Conservation (phyloP, 768 basidiomycete genomes). For the Wakefieldia striispora region DNA sequence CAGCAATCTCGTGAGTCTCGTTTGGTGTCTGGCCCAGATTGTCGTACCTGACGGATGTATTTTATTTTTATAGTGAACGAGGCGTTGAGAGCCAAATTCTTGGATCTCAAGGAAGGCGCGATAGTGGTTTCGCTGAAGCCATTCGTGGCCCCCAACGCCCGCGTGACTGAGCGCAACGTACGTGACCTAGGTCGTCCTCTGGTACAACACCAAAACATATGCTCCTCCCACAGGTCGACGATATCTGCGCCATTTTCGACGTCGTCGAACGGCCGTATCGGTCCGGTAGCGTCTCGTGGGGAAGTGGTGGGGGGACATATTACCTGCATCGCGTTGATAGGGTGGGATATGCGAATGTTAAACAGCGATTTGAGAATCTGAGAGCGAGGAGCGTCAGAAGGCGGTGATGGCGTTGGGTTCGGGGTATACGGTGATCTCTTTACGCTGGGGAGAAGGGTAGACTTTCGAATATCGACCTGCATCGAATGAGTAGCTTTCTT, state of each 20-base stretch:
- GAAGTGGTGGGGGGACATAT: conserved; percentile 63
- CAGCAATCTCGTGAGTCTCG: conserved; percentile 59
- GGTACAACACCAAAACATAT: not conserved
- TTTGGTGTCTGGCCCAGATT: not conserved
- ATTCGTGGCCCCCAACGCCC: conserved; percentile 73
- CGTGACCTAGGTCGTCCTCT: conserved; percentile 20
- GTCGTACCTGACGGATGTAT: not conserved
- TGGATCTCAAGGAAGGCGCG: conserved; percentile 93
- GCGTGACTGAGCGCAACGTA: conserved; percentile 83
- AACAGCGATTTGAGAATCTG: conserved; percentile 53
- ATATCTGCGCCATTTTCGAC: conserved; percentile 80
- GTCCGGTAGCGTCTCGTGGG: conserved; percentile 82
- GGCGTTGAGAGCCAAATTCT: conserved; percentile 80
- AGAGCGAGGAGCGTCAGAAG: conserved; percentile 30
- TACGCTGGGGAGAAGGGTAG: not conserved
- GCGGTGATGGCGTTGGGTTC: conserved; percentile 8
- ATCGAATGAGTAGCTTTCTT: not conserved
- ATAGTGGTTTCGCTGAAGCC: conserved; percentile 86
- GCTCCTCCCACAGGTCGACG: conserved; percentile 52
- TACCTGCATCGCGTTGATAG: conserved; percentile 79
- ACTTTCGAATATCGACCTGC: conserved; percentile 16
- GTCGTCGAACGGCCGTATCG: conserved; percentile 66
- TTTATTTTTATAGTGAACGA: conserved; percentile 66
- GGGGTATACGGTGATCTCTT: too few species aligned
- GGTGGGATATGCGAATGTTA: conserved; percentile 60